Conservation (phyloP, 768 basidiomycete genomes). For the Amanita jacksonii region DNA sequence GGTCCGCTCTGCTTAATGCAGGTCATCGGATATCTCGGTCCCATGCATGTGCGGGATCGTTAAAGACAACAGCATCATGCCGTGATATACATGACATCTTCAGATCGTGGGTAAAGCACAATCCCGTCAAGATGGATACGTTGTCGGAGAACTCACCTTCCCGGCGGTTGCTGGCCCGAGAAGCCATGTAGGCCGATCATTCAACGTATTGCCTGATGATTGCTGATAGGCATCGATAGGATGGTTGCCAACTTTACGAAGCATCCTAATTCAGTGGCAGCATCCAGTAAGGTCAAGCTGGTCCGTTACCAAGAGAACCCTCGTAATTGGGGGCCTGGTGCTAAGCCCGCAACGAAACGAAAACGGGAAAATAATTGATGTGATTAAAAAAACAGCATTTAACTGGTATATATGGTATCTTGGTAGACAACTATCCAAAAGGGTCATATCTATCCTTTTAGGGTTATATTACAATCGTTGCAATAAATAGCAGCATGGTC, state of each 20-base stretch:
- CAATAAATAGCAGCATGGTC: conserved; percentile 6
- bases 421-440: no score
- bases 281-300: conserved; percentile 60
- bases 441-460: no score
- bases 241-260: conserved; percentile 62
- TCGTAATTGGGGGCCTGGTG: conserved; percentile 89
- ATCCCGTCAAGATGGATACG: conserved; percentile 82
- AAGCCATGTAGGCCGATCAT: conserved; percentile 61
- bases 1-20: conserved; percentile 83
- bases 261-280: conserved; percentile 56
- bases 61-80: conserved; percentile 81
- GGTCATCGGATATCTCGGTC: conserved; percentile 84
- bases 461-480: no score
- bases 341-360: conserved; percentile 42
- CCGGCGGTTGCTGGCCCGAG: conserved; percentile 53
- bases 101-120: conserved; percentile 71
- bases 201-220: no score
- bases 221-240: no score
- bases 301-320: conserved; percentile 92
- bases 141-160: conserved; percentile 69
- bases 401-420: no score
- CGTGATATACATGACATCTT: conserved; percentile 71
- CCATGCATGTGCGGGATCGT: conserved; percentile 79
- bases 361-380: conserved; percentile 21
- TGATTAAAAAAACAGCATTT: no score